A percentile compares a stretch with the other conserved stretches of the same genome.
phyloP scores from a whole-genome alignment of 768 basidiomycete genomes.

The Lentinula aciculospora region DNA sequence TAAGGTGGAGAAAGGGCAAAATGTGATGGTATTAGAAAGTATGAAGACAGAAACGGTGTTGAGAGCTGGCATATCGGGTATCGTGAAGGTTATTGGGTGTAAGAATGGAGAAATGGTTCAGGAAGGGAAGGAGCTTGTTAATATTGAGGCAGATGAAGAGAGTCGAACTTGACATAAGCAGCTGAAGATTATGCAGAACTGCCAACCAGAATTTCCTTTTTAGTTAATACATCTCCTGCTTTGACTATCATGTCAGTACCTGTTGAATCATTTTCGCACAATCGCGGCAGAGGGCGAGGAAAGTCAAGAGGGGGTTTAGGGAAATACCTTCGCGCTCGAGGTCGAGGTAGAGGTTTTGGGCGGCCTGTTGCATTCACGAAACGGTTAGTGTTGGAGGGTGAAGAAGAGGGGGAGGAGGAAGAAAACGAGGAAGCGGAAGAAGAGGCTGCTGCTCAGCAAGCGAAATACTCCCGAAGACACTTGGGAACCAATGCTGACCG shows the following conservation, averaged over 20 bases:
- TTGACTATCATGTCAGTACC: neutral
- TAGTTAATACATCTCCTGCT: neutral
- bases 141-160: slow-evolving; percentile 43
- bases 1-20: slow-evolving; percentile 73
- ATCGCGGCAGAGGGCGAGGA: slow-evolving; percentile 3
- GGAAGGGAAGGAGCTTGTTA: slow-evolving; percentile 75
- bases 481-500: slow-evolving; percentile 70
- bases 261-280: neutral
- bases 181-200: too few relatives aligned
- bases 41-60: slow-evolving; percentile 98
- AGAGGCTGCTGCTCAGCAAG: slow-evolving; percentile 38
- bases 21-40: slow-evolving; percentile 82
- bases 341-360: slow-evolving; percentile 52
- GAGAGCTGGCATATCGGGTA: slow-evolving; percentile 61
- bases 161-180: neutral
- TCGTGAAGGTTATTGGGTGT: slow-evolving; percentile 69
- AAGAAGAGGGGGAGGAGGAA: slow-evolving; percentile 36
- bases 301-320: slow-evolving; percentile 3
- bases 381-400: slow-evolving; percentile 58
- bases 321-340: slow-evolving; percentile 17
- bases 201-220: neutral
- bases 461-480: slow-evolving; percentile 51
- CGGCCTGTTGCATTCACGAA: slow-evolving; percentile 63
- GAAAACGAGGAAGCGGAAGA: too few relatives aligned
- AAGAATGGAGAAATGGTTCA: slow-evolving; percentile 89